Conservation (phyloP, 352 stramenopile species). For the Phytophthora rubi region DNA sequence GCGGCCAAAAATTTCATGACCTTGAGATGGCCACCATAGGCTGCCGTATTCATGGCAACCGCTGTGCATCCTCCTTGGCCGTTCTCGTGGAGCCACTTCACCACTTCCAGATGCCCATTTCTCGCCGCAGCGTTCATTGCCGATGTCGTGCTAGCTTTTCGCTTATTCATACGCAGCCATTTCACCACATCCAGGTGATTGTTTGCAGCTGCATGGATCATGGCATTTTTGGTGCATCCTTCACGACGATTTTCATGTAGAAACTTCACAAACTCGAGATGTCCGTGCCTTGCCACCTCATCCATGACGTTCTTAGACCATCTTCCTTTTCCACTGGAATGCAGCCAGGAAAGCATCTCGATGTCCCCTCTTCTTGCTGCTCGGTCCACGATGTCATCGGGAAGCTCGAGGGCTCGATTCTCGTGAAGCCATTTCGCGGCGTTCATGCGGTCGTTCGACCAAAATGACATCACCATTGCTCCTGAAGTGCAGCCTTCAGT, state of each 20-base stretch:
- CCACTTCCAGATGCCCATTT: slow-evolving; percentile 11
- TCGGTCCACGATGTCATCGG: background rate
- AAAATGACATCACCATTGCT: background rate
- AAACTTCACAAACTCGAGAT: slow-evolving; percentile 23
- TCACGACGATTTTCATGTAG: slow-evolving; percentile 16
- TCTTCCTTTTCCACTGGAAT: slow-evolving; percentile 9
- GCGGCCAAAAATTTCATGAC: slow-evolving; percentile 31
- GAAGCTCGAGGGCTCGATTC: background rate
- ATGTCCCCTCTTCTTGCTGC: slow-evolving; percentile 7
- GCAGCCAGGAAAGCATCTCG: slow-evolving; percentile 22
- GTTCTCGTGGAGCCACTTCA: slow-evolving; percentile 13
- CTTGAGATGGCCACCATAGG: slow-evolving; percentile 10
- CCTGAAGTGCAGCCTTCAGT: slow-evolving; percentile 5
- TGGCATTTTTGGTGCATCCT: slow-evolving; percentile 13
- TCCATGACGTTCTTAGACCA: slow-evolving; percentile 24
- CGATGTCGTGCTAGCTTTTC: slow-evolving; percentile 2
- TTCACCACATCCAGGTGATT: slow-evolving; percentile 15
- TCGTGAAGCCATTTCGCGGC: slow-evolving; percentile 20
- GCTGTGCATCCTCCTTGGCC: background rate
- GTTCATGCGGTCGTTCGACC: background rate
- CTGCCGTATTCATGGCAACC: slow-evolving; percentile 8
- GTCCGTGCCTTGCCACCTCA: slow-evolving; percentile 13
- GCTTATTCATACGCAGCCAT: slow-evolving; percentile 11
- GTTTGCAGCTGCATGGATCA: background rate
- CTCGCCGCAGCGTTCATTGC: slow-evolving; percentile 13